A percentile compares a stretch with the other conserved stretches of the same genome.
Evolutionary conservation across 1,139 yeast genomes (phyloP).

Genomic region (Suhomyces maxii): DNA sequence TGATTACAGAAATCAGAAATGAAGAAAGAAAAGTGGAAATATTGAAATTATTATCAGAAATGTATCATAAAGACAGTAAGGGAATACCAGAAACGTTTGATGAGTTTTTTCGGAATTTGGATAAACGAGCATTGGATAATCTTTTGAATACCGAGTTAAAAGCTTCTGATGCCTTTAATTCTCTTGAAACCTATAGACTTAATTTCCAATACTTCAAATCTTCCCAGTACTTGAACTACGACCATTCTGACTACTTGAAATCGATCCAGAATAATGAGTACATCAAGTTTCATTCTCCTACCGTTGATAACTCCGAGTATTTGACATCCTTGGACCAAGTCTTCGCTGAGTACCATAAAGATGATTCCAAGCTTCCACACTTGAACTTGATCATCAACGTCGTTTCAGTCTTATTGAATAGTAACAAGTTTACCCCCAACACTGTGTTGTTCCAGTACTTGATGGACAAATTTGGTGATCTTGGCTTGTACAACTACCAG

Average conservation of each 20-base stretch:
- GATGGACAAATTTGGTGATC: slow-evolving; percentile 26
- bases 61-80: slow-evolving; percentile 14
- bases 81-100: slow-evolving; percentile 18
- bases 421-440: slow-evolving; percentile 26
- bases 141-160: slow-evolving; percentile 17
- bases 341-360: slow-evolving; percentile 16
- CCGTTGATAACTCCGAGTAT: slow-evolving; percentile 21
- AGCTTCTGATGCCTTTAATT: slow-evolving; percentile 18
- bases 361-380: slow-evolving; percentile 16
- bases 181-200: slow-evolving; percentile 21
- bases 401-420: slow-evolving; percentile 19
- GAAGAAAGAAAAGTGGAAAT: slow-evolving; percentile 17
- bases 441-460: slow-evolving; percentile 24
- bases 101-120: slow-evolving; percentile 18
- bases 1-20: slow-evolving; percentile 19
- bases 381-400: slow-evolving; percentile 23
- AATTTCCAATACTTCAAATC: slow-evolving; percentile 30
- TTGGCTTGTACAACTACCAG: slow-evolving; percentile 27
- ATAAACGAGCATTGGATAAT: slow-evolving; percentile 10
- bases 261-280: slow-evolving; percentile 16
- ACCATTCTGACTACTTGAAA: slow-evolving; percentile 26
- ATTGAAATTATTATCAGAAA: slow-evolving; percentile 14
- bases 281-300: slow-evolving; percentile 19
- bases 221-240: slow-evolving; percentile 34
- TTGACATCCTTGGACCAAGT: slow-evolving; percentile 16